phyloP scores from a whole-genome alignment of 139 green algal genomes.

The Astrephomene gubernaculifera region DNA sequence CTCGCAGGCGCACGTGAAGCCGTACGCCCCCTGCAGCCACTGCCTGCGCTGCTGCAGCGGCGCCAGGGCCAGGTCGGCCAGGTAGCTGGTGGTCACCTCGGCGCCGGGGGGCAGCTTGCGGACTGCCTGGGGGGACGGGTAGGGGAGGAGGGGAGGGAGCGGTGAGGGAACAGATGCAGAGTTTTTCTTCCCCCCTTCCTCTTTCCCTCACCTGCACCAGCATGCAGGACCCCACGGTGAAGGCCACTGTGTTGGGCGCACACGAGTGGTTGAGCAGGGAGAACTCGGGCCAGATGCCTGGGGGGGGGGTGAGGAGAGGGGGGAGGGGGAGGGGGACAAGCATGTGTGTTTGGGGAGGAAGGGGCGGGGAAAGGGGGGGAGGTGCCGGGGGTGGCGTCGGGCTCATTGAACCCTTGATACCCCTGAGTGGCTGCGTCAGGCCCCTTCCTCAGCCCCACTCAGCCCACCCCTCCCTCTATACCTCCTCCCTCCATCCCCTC shows the following conservation, averaged over 20 bases:
- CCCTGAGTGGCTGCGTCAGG: too few species aligned
- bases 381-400: too few species aligned
- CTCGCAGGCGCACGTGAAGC: constrained; percentile 50
- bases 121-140: background rate
- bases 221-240: constrained; percentile 37
- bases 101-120: constrained; percentile 29
- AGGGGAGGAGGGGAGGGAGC: background rate
- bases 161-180: background rate
- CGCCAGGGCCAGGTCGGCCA: constrained; percentile 20
- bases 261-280: constrained; percentile 55
- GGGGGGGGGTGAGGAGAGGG: background rate
- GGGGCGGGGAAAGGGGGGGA: too few species aligned
- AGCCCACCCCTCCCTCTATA: background rate
- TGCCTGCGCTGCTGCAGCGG: constrained; percentile 30
- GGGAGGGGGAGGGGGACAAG: background rate
- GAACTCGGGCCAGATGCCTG: constrained; percentile 58
- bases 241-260: constrained; percentile 43
- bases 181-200: background rate
- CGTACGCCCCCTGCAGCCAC: constrained; percentile 35
- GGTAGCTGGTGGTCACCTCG: constrained; percentile 49
- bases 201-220: constrained; percentile 20
- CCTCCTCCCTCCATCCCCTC: background rate
- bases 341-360: too few species aligned
- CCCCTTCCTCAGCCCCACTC: too few species aligned
- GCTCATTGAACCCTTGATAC: too few species aligned